phyloP scores from a whole-genome alignment of 495 filamentous ascomycete species.

The Copromyces sp. region DNA sequence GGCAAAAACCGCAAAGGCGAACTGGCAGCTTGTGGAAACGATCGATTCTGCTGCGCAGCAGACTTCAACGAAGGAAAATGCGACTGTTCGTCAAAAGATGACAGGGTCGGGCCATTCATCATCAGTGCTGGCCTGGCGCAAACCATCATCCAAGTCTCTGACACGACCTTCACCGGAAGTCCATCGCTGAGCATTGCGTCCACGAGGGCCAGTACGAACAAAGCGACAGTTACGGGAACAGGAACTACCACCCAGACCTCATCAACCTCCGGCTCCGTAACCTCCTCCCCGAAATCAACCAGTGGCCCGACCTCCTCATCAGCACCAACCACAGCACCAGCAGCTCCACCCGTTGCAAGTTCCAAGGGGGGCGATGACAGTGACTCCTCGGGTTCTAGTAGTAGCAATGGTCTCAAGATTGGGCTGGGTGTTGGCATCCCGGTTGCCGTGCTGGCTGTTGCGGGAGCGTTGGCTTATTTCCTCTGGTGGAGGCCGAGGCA shows the following conservation, averaged over 20 bases:
- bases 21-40: conserved; percentile 18
- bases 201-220: background rate
- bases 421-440: conserved; percentile 5
- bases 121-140: conserved; percentile 13
- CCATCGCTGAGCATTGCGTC: conserved; percentile 3
- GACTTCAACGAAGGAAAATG: conserved; percentile 19
- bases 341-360: background rate
- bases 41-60: conserved; percentile 20
- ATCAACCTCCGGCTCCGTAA: background rate
- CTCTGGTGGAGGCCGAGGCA: background rate
- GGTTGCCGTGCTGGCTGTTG: background rate
- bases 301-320: background rate
- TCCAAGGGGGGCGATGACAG: background rate
- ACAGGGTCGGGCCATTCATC: conserved; percentile 11
- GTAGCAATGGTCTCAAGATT: background rate
- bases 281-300: background rate
- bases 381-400: background rate
- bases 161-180: conserved; percentile 8
- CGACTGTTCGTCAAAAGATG: conserved; percentile 12
- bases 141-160: conserved; percentile 22
- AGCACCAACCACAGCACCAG: background rate
- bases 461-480: background rate
- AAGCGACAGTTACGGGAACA: background rate
- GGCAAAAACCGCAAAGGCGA: conserved; percentile 10
- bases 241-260: background rate